Evolutionary conservation across 371 early-diverging fungal species (phyloP), one percentile per base, ranked within the genome.

Genomic region (Lichtheimia corymbifera): DNA sequence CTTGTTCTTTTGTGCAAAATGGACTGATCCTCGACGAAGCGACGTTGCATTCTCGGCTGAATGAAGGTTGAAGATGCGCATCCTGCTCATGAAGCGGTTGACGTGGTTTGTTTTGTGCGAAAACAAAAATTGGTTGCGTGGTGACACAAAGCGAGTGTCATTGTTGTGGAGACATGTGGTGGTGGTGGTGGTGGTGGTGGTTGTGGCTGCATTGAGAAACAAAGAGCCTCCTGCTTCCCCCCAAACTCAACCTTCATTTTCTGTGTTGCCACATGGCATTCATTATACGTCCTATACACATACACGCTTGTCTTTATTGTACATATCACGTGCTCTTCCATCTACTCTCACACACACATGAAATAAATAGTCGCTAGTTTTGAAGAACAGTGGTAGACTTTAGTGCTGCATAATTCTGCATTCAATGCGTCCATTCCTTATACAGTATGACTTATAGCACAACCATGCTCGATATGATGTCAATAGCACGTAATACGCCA

Each of bases 1-100:
- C 27, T 73, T 76, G 55, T 68, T 69, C 62, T 73, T 74, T 25
- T 67, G 66, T 0, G 64, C 63, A 20, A 88, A 80, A 4, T 70
- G 63, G 4, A 80, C 59, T 3, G 69, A 61, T 13, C 77, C 80
- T 52, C 80, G 70, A 49, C 80, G 69, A 41, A 56, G 5, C 14
- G 22, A n/a, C 7, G 18, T 22, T 11, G 47, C 47, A 17, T 47
- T 47, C 18, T 47, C 47, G 14, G 22, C 47, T 47, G 22, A 47
- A 47, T 47, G n/a, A 9, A 47, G 22, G 11, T 18, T 13, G 11
- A 22, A 18, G 47, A 18, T 17, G 47, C n/a, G 47, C 47, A 47
- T 47, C 14, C 47, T 47, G 47, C 47, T n/a, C 47, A 47, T 47
- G n/a, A 9, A 22, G 22, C 47, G 4, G 18, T 22, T 22, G 7